These are phyloP conservation scores for Globisporangium lucens DNA, from an alignment of 352 stramenopile genomes.

Conservation along the genomic window DNA sequence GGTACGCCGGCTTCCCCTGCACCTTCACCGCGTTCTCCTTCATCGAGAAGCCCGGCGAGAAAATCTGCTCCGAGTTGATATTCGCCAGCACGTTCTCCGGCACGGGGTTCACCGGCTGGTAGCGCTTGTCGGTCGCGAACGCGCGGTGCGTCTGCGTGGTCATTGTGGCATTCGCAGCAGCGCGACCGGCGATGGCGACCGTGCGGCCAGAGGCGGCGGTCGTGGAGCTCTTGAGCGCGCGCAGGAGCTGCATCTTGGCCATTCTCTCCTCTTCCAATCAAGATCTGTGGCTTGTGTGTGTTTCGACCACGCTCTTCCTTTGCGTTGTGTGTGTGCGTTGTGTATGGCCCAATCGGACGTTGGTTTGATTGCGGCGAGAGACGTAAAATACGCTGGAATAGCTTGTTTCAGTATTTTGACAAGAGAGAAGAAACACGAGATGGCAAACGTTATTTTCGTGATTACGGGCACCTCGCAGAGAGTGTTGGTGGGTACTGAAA, in stretches of 20 bases:
- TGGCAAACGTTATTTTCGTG: no score
- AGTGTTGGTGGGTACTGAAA: not conserved
- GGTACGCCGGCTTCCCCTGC: conserved; percentile 87
- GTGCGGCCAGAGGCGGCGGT: not conserved
- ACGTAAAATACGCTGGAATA: not conserved
- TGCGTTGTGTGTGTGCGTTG: not conserved
- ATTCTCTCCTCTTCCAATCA: conserved; percentile 1
- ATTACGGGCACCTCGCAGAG: no score
- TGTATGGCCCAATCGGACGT: not conserved
- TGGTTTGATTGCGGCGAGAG: not conserved
- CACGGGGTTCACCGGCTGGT: conserved; percentile 77
- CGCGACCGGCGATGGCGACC: not conserved
- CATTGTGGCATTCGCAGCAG: not conserved
- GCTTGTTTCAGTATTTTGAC: not conserved
- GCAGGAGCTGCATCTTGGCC: conserved; percentile 6
- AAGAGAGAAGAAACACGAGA: not conserved
- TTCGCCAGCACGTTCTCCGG: conserved; percentile 86
- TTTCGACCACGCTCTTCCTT: not conserved
- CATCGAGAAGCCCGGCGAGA: conserved; percentile 81
- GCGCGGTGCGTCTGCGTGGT: conserved; percentile 6
- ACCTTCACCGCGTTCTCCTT: conserved; percentile 57
- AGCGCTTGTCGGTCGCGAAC: conserved; percentile 74
- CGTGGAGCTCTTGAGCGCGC: not conserved
- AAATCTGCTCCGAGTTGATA: conserved; percentile 69
- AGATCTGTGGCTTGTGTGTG: not conserved